Evolutionary conservation across 495 filamentous ascomycete species (phyloP).

Genomic region (Talaromyces stipitatus): DNA sequence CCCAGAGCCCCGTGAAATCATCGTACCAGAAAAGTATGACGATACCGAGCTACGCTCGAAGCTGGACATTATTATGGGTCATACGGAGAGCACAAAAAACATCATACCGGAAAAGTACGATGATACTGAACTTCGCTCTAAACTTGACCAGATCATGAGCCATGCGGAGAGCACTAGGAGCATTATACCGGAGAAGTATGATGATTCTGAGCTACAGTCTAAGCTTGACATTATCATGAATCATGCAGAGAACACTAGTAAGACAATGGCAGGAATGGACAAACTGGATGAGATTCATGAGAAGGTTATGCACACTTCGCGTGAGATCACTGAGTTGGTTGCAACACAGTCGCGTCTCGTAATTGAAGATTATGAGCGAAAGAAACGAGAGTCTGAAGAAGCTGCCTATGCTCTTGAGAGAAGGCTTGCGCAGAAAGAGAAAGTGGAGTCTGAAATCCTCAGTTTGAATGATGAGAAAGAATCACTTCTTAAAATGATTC

Average conservation of each 20-base stretch:
- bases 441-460: constrained; percentile 64
- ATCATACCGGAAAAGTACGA: constrained; percentile 48
- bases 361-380: constrained; percentile 69
- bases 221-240: constrained; percentile 74
- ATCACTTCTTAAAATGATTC: constrained; percentile 48
- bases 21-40: constrained; percentile 42
- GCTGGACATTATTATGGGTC: constrained; percentile 67
- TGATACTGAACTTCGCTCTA: constrained; percentile 65
- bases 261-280: constrained; percentile 48
- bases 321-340: constrained; percentile 80
- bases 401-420: constrained; percentile 74
- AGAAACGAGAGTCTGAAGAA: constrained; percentile 75
- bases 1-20: constrained; percentile 26
- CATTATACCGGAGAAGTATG: constrained; percentile 37
- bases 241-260: constrained; percentile 34
- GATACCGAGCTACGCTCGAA: constrained; percentile 62
- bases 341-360: constrained; percentile 70
- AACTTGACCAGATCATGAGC: constrained; percentile 76
- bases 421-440: constrained; percentile 66
- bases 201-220: constrained; percentile 57
- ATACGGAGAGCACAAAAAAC: constrained; percentile 24
- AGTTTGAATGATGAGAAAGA: constrained; percentile 59
- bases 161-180: constrained; percentile 33
- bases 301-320: constrained; percentile 79
- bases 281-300: constrained; percentile 84